These are phyloP conservation scores for Yamadazyma sp. DNA, from an alignment of 1,139 yeast genomes.

Conservation along the genomic window DNA sequence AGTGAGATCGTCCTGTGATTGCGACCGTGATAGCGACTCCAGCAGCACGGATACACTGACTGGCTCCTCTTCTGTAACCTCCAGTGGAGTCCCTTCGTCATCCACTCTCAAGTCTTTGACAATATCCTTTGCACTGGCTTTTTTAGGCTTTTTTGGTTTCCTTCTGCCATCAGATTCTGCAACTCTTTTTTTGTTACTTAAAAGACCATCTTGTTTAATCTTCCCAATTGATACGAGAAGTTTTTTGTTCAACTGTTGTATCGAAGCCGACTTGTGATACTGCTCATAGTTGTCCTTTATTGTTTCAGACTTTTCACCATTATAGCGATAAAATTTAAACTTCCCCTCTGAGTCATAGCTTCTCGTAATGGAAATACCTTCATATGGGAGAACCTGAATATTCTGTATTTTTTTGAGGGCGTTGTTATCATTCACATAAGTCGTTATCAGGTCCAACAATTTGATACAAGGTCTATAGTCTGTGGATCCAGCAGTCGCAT, in stretches of 20 bases:
- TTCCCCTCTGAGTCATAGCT: conserved; percentile 76
- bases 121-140: neutral
- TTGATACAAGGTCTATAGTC: conserved; percentile 52
- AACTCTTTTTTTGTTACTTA: conserved; percentile 16
- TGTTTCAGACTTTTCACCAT: conserved; percentile 23
- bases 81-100: no score
- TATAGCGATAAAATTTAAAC: conserved; percentile 68
- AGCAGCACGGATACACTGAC: no score
- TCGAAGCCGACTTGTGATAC: neutral
- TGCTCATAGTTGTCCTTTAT: conserved; percentile 5
- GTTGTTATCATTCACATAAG: conserved; percentile 27
- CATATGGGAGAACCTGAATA: conserved; percentile 22
- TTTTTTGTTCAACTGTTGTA: conserved; percentile 22
- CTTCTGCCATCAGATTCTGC: neutral
- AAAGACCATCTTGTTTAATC: conserved; percentile 7
- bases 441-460: conserved; percentile 48
- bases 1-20: no score
- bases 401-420: conserved; percentile 23
- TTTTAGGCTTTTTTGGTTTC: neutral
- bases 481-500: conserved; percentile 51
- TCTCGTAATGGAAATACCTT: conserved; percentile 45
- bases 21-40: no score
- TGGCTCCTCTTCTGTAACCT: neutral
- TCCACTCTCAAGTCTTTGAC: neutral
- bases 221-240: conserved; percentile 25